A percentile compares a stretch with the other conserved stretches of the same genome.
Conservation (phyloP, 768 basidiomycete species). For the Hygrocybe coccinea region DNA sequence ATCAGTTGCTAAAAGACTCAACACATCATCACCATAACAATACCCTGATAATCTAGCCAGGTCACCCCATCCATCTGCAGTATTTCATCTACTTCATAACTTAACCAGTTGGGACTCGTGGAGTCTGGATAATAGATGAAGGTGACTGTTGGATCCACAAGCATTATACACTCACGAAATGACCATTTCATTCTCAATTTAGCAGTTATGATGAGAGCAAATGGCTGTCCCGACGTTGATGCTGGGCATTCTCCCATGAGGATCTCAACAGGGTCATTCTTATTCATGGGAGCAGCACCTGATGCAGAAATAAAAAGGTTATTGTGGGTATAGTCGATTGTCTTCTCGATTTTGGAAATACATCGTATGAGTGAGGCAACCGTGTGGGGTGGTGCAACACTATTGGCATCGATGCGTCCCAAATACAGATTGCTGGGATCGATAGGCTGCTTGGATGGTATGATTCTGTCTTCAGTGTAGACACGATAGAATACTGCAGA, state of each 20-base stretch:
- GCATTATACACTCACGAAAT: background rate
- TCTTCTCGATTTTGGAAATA: constrained; percentile 4
- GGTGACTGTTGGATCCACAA: background rate
- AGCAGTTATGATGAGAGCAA: background rate
- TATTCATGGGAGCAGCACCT: background rate
- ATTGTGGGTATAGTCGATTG: background rate
- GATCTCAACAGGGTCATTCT: background rate
- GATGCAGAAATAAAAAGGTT: background rate
- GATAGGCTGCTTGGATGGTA: constrained; percentile 6
- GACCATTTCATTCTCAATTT: background rate
- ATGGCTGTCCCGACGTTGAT: background rate
- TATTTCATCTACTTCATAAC: background rate
- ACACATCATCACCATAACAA: too few relatives aligned
- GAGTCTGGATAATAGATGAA: background rate
- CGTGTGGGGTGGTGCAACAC: constrained; percentile 12
- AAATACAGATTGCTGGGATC: constrained; percentile 6
- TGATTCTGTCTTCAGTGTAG: constrained; percentile 6
- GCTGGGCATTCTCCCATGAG: background rate
- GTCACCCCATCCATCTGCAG: background rate
- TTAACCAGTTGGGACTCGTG: background rate
- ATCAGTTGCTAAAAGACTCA: background rate
- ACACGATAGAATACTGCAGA: constrained; percentile 11
- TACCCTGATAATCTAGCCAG: background rate
- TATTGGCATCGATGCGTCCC: constrained; percentile 10
- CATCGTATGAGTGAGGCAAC: constrained; percentile 8